These are phyloP conservation scores for Diutina neorugosa DNA, from an alignment of 1,139 yeast species.

Conservation along the genomic window DNA sequence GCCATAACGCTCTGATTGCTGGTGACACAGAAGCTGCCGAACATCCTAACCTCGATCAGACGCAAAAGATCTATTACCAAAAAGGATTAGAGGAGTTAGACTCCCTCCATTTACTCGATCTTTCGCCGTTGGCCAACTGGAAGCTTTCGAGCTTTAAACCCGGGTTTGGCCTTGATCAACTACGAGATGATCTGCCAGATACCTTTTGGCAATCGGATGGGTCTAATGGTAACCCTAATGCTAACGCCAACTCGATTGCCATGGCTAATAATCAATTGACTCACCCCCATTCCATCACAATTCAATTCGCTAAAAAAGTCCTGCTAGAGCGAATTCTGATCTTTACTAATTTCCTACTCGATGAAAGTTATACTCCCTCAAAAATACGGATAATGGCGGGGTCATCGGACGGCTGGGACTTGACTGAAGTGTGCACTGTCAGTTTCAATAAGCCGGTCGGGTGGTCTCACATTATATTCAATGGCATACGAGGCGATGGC, in stretches of 20 bases:
- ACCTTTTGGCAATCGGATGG: conserved; percentile 97
- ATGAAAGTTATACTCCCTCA: conserved; percentile 90
- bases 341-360: conserved; percentile 53
- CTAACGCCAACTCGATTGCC: conserved; percentile 15
- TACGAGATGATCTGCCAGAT: conserved; percentile 65
- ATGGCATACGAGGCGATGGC: conserved; percentile 44
- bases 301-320: conserved; percentile 74
- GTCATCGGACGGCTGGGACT: conserved; percentile 63
- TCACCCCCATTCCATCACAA: conserved; percentile 78
- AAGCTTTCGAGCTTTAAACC: conserved; percentile 64
- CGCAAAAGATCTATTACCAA: conserved; percentile 29
- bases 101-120: conserved; percentile 47
- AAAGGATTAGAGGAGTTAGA: conserved; percentile 48
- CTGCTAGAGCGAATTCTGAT: conserved; percentile 58
- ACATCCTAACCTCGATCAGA: conserved; percentile 17
- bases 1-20: background rate
- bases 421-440: conserved; percentile 59
- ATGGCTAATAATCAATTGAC: conserved; percentile 26
- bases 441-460: conserved; percentile 68
- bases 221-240: conserved; percentile 18
- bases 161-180: conserved; percentile 58
- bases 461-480: conserved; percentile 70
- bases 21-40: background rate
- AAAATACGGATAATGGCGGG: conserved; percentile 67
- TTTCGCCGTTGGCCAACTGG: conserved; percentile 82